These are phyloP conservation scores for Microglena sp. DNA, from an alignment of 139 green algal species.

Conservation along the genomic window DNA sequence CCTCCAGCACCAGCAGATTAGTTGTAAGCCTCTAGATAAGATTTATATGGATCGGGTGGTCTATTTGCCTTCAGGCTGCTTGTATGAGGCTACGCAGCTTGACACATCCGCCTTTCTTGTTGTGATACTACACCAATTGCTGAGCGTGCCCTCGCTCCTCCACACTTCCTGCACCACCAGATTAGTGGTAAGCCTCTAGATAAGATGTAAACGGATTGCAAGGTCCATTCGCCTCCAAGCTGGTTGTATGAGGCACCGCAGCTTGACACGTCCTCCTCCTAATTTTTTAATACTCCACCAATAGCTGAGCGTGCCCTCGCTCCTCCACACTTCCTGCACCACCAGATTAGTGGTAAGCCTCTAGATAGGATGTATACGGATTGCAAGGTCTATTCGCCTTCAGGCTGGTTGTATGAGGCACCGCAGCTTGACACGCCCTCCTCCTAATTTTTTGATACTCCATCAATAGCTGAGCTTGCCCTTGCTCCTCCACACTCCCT, in stretches of 20 bases:
- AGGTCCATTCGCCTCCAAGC: no score
- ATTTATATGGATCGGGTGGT: neutral
- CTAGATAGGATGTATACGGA: no score
- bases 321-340: constrained; percentile 58
- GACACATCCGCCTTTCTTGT: constrained; percentile 75
- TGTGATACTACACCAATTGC: constrained; percentile 78
- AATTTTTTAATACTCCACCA: constrained; percentile 77
- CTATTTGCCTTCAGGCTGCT: no score
- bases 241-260: constrained; percentile 68
- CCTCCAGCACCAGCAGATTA: constrained; percentile 18
- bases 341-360: no score
- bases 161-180: constrained; percentile 20
- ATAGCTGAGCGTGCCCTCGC: constrained; percentile 78
- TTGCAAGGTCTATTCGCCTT: no score
- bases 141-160: constrained; percentile 89
- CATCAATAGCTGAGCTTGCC: constrained; percentile 90
- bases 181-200: no score
- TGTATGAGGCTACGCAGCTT: constrained; percentile 68
- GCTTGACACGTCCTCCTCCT: constrained; percentile 79
- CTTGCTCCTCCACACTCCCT: constrained; percentile 68
- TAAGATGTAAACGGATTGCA: neutral
- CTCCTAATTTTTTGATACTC: constrained; percentile 71
- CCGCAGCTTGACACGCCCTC: constrained; percentile 81
- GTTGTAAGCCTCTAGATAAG: no score
- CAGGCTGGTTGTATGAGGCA: no score